phyloP scores from a whole-genome alignment of 2,329 filamentous ascomycete genomes.

The Albophoma yamanashiensis region DNA sequence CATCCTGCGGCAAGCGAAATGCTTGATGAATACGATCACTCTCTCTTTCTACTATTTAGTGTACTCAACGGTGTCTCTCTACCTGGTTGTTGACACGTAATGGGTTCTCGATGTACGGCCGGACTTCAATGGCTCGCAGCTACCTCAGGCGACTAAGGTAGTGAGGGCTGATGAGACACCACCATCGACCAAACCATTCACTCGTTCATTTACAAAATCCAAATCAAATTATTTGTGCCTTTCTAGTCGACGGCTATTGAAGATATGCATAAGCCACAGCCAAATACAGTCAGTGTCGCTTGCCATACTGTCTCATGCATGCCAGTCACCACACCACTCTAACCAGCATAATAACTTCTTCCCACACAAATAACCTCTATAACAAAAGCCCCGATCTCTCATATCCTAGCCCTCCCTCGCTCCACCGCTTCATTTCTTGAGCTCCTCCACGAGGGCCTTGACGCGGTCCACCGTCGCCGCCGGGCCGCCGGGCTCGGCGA shows the following conservation, averaged over 20 bases:
- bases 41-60: background rate
- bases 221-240: background rate
- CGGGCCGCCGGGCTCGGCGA: conserved; percentile 65
- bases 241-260: background rate
- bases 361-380: too few relatives aligned
- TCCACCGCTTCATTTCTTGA: conserved; percentile 10
- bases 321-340: background rate
- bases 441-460: conserved; percentile 53
- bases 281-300: conserved; percentile 1
- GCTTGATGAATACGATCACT: background rate
- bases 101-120: too few relatives aligned
- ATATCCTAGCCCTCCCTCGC: background rate
- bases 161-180: too few relatives aligned
- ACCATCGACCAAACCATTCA: too few relatives aligned
- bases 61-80: too few relatives aligned
- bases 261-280: background rate
- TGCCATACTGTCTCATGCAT: background rate
- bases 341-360: background rate
- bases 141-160: too few relatives aligned
- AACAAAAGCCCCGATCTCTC: background rate
- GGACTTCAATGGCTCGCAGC: background rate
- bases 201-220: background rate
- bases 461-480: conserved; percentile 68
- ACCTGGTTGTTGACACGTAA: background rate
- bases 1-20: background rate